phyloP scores from a whole-genome alignment of 306 rosid species.

The Acacia confusa region DNA sequence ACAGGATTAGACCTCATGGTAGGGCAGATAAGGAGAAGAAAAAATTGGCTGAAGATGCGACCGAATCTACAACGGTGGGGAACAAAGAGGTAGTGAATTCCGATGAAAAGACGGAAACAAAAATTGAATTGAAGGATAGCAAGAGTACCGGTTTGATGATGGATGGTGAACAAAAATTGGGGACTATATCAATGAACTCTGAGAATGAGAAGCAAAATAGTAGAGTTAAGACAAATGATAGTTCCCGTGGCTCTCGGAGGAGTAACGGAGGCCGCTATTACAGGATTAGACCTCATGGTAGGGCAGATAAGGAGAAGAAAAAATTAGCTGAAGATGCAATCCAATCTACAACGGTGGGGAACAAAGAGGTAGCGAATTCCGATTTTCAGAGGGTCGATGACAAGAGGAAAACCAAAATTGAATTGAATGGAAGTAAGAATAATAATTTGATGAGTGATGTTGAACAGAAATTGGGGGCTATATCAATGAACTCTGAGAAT shows the following conservation, averaged over 20 bases:
- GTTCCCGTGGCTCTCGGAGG: neutral
- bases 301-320: neutral
- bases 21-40: neutral
- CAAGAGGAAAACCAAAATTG: slow-evolving; percentile 9
- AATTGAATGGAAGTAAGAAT: neutral
- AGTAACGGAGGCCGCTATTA: neutral
- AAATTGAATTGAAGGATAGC: neutral
- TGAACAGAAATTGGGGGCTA: slow-evolving; percentile 25
- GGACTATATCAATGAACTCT: slow-evolving; percentile 19
- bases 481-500: slow-evolving; percentile 16
- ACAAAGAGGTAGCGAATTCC: neutral
- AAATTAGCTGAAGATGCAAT: neutral
- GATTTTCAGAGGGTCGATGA: slow-evolving; percentile 8
- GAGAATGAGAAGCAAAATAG: slow-evolving; percentile 5
- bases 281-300: neutral
- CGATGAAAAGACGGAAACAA: slow-evolving; percentile 4
- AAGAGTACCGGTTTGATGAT: neutral
- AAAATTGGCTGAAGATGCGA: neutral
- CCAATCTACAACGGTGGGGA: neutral
- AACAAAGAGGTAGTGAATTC: neutral
- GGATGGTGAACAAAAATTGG: slow-evolving; percentile 26
- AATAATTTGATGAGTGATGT: neutral
- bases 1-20: neutral
- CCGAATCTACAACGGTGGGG: neutral
- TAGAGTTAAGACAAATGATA: neutral